A percentile compares a stretch with the other conserved stretches of the same genome.
Conservation (phyloP, 2,329 filamentous ascomycete species). For the Aureobasidium sp. region DNA sequence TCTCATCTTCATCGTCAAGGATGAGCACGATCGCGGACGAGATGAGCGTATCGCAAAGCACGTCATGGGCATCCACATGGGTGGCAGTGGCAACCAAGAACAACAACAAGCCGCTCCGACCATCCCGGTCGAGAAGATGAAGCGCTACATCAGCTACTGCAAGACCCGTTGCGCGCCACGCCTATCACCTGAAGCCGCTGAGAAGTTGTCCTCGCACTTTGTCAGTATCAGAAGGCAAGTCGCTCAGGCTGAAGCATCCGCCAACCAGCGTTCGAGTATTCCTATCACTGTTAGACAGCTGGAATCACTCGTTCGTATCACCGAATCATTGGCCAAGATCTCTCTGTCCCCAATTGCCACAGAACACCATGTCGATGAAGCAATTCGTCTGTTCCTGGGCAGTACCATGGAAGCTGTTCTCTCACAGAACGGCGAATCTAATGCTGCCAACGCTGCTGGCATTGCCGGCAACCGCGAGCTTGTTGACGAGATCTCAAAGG, state of each 20-base stretch:
- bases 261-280: slow-evolving; percentile 85
- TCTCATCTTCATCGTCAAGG: slow-evolving; percentile 98
- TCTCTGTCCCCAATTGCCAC: slow-evolving; percentile 78
- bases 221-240: slow-evolving; percentile 93
- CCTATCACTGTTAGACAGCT: slow-evolving; percentile 96
- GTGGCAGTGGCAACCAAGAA: slow-evolving; percentile 75
- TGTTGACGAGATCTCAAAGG: slow-evolving; percentile 78
- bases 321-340: slow-evolving; percentile 89
- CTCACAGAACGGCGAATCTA: slow-evolving; percentile 27
- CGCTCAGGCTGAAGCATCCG: slow-evolving; percentile 80
- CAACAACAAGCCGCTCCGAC: slow-evolving; percentile 76
- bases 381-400: slow-evolving; percentile 91
- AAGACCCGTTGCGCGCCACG: slow-evolving; percentile 91
- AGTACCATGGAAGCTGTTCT: slow-evolving; percentile 93
- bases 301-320: slow-evolving; percentile 94
- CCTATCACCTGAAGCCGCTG: slow-evolving; percentile 80
- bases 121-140: slow-evolving; percentile 93
- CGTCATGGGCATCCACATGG: slow-evolving; percentile 97
- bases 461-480: slow-evolving; percentile 73
- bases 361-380: slow-evolving; percentile 91
- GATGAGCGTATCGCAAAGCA: slow-evolving; percentile 93
- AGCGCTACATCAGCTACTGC: slow-evolving; percentile 94
- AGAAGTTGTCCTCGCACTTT: slow-evolving; percentile 95
- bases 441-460: slow-evolving; percentile 67
- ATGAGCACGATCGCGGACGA: slow-evolving; percentile 82